Conservation (phyloP, 2,329 filamentous ascomycete genomes). For the Sclerotinia spermophila region DNA sequence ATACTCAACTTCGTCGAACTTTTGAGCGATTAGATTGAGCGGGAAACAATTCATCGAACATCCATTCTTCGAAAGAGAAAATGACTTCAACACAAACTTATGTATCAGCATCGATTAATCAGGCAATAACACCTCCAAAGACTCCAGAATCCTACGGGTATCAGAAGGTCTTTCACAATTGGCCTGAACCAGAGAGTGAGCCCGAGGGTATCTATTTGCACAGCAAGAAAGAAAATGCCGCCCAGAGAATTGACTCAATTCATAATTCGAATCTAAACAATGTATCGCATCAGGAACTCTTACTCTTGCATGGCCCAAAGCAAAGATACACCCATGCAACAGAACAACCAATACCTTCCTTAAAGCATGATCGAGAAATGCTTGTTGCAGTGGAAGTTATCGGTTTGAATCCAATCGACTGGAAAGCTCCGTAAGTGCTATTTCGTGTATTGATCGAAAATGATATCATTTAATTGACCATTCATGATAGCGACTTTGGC, state of each 20-base stretch:
- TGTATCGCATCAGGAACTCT: slow-evolving; percentile 41
- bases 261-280: slow-evolving; percentile 18
- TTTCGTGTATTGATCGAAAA: slow-evolving; percentile 43
- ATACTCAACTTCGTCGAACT: not conserved
- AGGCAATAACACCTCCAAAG: slow-evolving; percentile 27
- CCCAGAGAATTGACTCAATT: not conserved
- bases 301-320: slow-evolving; percentile 48
- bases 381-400: slow-evolving; percentile 57
- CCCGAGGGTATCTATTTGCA: slow-evolving; percentile 21
- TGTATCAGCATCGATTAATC: slow-evolving; percentile 26
- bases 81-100: slow-evolving; percentile 19
- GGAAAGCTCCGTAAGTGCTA: slow-evolving; percentile 73
- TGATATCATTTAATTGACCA: not conserved
- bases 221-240: not conserved
- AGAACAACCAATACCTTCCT: slow-evolving; percentile 46
- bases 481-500: slow-evolving; percentile 33
- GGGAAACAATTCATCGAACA: not conserved
- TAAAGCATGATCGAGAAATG: slow-evolving; percentile 55
- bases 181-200: slow-evolving; percentile 29
- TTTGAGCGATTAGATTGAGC: not conserved
- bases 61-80: not conserved
- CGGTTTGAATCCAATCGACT: slow-evolving; percentile 75
- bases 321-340: slow-evolving; percentile 48
- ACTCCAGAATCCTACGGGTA: slow-evolving; percentile 23
- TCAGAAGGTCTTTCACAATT: slow-evolving; percentile 25